A percentile compares a stretch with the other conserved stretches of the same genome.
Conservation (phyloP, 164 flowering plant species). For the Malania oleifera region DNA sequence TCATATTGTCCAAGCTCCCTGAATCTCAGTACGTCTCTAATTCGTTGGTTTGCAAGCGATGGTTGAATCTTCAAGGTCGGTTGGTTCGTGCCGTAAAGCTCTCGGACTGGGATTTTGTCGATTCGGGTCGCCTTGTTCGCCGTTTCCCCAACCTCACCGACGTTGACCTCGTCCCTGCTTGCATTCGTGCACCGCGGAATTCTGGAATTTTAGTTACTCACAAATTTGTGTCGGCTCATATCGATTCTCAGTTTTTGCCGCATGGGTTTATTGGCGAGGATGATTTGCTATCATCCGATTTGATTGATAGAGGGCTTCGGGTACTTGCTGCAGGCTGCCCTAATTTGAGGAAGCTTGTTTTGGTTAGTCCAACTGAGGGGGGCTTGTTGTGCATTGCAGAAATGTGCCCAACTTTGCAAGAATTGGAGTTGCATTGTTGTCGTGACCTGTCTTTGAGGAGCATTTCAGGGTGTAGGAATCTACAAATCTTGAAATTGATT, state of each 20-base stretch:
- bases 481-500: conserved; percentile 70
- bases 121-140: conserved; percentile 20
- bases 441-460: conserved; percentile 56
- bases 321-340: conserved; percentile 61
- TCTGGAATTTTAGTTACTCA: conserved; percentile 34
- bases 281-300: conserved; percentile 27
- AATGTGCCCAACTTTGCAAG: conserved; percentile 72
- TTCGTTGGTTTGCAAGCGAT: conserved; percentile 30
- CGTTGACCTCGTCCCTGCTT: conserved; percentile 37
- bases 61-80: conserved; percentile 19
- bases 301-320: conserved; percentile 54
- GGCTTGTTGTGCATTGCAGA: conserved; percentile 68
- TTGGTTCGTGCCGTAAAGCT: conserved; percentile 15
- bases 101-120: conserved; percentile 29
- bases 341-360: conserved; percentile 55
- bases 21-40: conserved; percentile 9
- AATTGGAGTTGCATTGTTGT: conserved; percentile 77
- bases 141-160: conserved; percentile 27
- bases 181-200: conserved; percentile 22
- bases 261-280: conserved; percentile 20
- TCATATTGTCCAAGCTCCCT: conserved; percentile 25
- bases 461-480: conserved; percentile 59
- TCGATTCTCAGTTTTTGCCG: conserved; percentile 30
- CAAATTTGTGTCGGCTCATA: conserved; percentile 30
- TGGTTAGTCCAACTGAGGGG: conserved; percentile 50